phyloP scores from a whole-genome alignment of 2,329 filamentous ascomycete genomes.

The Aureobasidium sp. region DNA sequence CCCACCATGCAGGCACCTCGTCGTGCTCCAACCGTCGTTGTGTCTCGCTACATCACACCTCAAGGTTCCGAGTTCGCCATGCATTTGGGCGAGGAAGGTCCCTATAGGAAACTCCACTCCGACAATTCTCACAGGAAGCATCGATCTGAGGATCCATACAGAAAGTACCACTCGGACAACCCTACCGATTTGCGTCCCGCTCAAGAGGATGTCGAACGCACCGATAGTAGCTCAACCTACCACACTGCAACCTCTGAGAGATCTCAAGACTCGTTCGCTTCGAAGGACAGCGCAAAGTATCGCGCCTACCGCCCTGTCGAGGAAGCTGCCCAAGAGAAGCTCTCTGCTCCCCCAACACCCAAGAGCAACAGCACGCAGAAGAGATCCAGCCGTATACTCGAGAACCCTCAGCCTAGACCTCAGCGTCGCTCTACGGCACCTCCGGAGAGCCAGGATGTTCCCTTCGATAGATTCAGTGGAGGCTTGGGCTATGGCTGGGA shows the following conservation, averaged over 20 bases:
- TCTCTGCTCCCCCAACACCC: neutral
- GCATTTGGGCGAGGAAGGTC: slow-evolving; percentile 15
- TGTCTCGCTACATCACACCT: slow-evolving; percentile 29
- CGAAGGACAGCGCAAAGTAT: slow-evolving; percentile 14
- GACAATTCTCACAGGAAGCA: neutral
- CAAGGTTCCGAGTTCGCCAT: slow-evolving; percentile 16
- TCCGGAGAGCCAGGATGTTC: slow-evolving; percentile 13
- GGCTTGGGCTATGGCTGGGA: slow-evolving; percentile 33
- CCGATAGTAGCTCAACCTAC: slow-evolving; percentile 23
- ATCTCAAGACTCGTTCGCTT: slow-evolving; percentile 5
- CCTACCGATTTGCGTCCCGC: slow-evolving; percentile 14
- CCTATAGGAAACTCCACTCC: neutral
- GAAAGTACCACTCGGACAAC: neutral
- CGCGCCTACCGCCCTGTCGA: slow-evolving; percentile 13
- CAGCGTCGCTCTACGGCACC: neutral
- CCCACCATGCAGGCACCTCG: slow-evolving; percentile 1
- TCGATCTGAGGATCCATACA: slow-evolving; percentile 4
- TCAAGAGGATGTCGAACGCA: slow-evolving; percentile 20
- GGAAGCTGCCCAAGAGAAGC: neutral
- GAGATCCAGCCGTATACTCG: slow-evolving; percentile 15
- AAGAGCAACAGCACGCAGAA: neutral
- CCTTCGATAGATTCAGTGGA: slow-evolving; percentile 31
- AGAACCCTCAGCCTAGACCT: neutral
- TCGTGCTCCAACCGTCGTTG: slow-evolving; percentile 26
- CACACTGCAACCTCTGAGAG: slow-evolving; percentile 21